These are phyloP conservation scores for Hypoxylon crocopeplum DNA, from an alignment of 495 filamentous ascomycete genomes.

Conservation along the genomic window DNA sequence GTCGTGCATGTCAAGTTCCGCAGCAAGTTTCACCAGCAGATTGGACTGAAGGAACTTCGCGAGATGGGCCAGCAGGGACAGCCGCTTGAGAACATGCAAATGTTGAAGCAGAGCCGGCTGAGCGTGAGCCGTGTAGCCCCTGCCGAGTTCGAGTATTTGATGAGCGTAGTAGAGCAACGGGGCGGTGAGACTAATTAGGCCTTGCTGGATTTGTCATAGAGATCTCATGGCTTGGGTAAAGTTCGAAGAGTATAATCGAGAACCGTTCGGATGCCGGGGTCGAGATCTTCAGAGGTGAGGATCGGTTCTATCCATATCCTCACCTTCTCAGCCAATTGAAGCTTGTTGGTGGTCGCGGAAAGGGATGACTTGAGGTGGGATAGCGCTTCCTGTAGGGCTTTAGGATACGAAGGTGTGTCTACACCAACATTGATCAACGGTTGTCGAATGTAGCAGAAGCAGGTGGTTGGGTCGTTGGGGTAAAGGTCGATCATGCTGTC, in stretches of 20 bases:
- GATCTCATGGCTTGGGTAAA: slow-evolving; percentile 28
- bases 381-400: slow-evolving; percentile 69
- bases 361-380: slow-evolving; percentile 59
- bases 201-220: neutral
- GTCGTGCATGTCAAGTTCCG: slow-evolving; percentile 87
- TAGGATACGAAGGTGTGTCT: slow-evolving; percentile 73
- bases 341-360: slow-evolving; percentile 50
- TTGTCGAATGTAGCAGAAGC: slow-evolving; percentile 73
- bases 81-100: slow-evolving; percentile 79
- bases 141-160: slow-evolving; percentile 82
- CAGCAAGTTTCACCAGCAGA: slow-evolving; percentile 74
- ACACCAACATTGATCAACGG: slow-evolving; percentile 70
- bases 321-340: slow-evolving; percentile 60
- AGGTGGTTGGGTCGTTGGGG: slow-evolving; percentile 63
- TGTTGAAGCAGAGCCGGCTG: slow-evolving; percentile 77
- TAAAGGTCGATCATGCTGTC: slow-evolving; percentile 64
- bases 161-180: slow-evolving; percentile 56
- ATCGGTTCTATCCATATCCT: slow-evolving; percentile 65
- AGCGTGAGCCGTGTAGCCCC: slow-evolving; percentile 81
- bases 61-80: slow-evolving; percentile 62
- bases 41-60: slow-evolving; percentile 78
- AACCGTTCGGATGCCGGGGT: slow-evolving; percentile 70
- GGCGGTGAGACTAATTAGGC: slow-evolving; percentile 33
- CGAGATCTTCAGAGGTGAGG: slow-evolving; percentile 63
- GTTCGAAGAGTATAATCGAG: slow-evolving; percentile 62